These are phyloP conservation scores for Cenococcum geophilum DNA, from an alignment of 495 filamentous ascomycete genomes.

Conservation along the genomic window DNA sequence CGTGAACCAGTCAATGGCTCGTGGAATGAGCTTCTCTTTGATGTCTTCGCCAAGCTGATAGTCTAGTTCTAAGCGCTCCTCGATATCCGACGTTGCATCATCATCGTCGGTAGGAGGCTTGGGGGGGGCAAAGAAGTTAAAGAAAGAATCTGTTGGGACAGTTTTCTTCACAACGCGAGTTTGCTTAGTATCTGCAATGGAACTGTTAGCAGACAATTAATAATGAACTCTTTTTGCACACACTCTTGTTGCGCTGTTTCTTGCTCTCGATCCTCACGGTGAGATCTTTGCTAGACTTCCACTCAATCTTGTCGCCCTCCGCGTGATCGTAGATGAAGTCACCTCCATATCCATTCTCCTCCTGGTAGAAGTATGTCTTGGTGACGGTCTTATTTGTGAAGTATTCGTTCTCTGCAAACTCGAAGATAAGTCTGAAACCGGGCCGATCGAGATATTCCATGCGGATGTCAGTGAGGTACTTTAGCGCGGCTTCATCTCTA, in stretches of 20 bases:
- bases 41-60: constrained; percentile 99
- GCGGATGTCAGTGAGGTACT: constrained; percentile 85
- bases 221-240: neutral
- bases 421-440: constrained; percentile 96
- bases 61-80: constrained; percentile 96
- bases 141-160: constrained; percentile 97
- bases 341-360: constrained; percentile 94
- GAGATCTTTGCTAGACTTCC: constrained; percentile 88
- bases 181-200: constrained; percentile 81
- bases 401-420: constrained; percentile 89
- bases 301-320: constrained; percentile 95
- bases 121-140: constrained; percentile 99
- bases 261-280: constrained; percentile 95
- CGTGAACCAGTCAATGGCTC: constrained; percentile 99
- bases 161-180: constrained; percentile 98
- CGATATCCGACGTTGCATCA: constrained; percentile 81
- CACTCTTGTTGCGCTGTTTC: constrained; percentile 99
- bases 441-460: constrained; percentile 99
- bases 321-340: constrained; percentile 99
- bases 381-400: constrained; percentile 96
- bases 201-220: constrained; percentile 10
- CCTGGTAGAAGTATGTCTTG: constrained; percentile 99
- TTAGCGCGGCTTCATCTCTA: constrained; percentile 86
- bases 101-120: constrained; percentile 72
- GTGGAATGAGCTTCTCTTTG: constrained; percentile 99